Conservation (phyloP, 2,329 filamentous ascomycete species). For the Cladosporium sp. region DNA sequence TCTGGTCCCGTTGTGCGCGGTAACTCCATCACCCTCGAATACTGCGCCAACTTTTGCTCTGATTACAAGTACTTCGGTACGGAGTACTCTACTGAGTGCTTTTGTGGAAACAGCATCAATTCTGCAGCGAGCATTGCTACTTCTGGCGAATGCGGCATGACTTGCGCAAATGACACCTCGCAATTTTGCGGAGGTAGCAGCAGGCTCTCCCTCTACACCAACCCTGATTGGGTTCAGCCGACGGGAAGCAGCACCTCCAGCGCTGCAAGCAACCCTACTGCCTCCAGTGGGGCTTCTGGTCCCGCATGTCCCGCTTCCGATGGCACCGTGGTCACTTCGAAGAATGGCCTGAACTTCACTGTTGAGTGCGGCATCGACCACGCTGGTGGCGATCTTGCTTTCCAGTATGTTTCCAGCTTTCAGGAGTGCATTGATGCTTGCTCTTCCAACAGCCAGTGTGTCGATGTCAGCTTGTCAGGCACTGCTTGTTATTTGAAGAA, state of each 20-base stretch:
- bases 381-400: slow-evolving; percentile 26
- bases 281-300: slow-evolving; percentile 12
- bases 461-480: slow-evolving; percentile 24
- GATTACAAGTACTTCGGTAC: slow-evolving; percentile 37
- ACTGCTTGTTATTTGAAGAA: slow-evolving; percentile 29
- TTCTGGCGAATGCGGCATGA: slow-evolving; percentile 25
- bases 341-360: slow-evolving; percentile 20
- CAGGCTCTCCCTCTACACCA: slow-evolving; percentile 26
- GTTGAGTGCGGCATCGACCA: slow-evolving; percentile 32
- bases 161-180: slow-evolving; percentile 23
- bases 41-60: slow-evolving; percentile 34
- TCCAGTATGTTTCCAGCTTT: slow-evolving; percentile 20
- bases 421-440: slow-evolving; percentile 24
- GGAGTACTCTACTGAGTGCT: slow-evolving; percentile 37
- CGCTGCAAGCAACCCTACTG: slow-evolving; percentile 10
- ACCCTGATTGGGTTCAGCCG: slow-evolving; percentile 19
- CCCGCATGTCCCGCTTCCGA: slow-evolving; percentile 20
- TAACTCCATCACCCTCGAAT: slow-evolving; percentile 37
- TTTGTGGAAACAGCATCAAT: slow-evolving; percentile 25
- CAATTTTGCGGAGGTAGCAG: slow-evolving; percentile 29
- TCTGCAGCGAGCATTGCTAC: slow-evolving; percentile 15
- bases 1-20: slow-evolving; percentile 22
- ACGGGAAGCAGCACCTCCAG: slow-evolving; percentile 12
- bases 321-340: slow-evolving; percentile 15
- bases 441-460: slow-evolving; percentile 20